phyloP scores from a whole-genome alignment of 306 rosid genomes.

The Vigna hirtella region DNA sequence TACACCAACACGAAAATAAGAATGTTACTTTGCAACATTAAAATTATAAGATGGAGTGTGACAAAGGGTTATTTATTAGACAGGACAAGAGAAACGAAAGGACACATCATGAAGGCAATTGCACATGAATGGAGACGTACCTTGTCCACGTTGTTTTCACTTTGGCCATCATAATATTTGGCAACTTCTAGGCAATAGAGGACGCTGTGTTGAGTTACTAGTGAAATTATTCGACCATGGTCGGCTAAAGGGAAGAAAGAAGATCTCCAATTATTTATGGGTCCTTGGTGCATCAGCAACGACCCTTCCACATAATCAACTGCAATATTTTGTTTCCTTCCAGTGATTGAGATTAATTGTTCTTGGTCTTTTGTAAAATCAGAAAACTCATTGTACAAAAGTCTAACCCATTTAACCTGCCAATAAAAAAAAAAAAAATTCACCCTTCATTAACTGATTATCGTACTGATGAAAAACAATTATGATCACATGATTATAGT shows the following conservation, averaged over 20 bases:
- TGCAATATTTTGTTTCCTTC: slow-evolving; percentile 53
- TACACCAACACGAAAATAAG: slow-evolving; percentile 25
- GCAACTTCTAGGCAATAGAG: slow-evolving; percentile 86
- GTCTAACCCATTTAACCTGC: slow-evolving; percentile 85
- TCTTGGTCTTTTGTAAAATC: slow-evolving; percentile 57
- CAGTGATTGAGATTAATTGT: slow-evolving; percentile 52
- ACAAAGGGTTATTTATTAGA: not conserved
- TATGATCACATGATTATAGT: slow-evolving; percentile 28
- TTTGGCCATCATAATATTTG: slow-evolving; percentile 71
- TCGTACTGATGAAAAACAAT: slow-evolving; percentile 21
- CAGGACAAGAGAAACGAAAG: not conserved
- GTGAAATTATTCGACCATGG: slow-evolving; percentile 67
- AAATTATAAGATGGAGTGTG: not conserved
- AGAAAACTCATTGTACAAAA: slow-evolving; percentile 71
- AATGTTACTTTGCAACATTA: not conserved
- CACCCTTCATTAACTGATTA: slow-evolving; percentile 13
- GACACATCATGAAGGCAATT: slow-evolving; percentile 17
- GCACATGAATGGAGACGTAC: slow-evolving; percentile 48
- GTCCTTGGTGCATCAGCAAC: slow-evolving; percentile 76
- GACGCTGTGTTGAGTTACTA: slow-evolving; percentile 60
- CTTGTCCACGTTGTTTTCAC: slow-evolving; percentile 55
- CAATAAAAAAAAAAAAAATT: slow-evolving; percentile 28
- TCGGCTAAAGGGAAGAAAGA: slow-evolving; percentile 85
- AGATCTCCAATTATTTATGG: slow-evolving; percentile 92
- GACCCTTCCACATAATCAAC: slow-evolving; percentile 86